phyloP scores from a whole-genome alignment of 352 stramenopile species.

The Phytophthora multivora region DNA sequence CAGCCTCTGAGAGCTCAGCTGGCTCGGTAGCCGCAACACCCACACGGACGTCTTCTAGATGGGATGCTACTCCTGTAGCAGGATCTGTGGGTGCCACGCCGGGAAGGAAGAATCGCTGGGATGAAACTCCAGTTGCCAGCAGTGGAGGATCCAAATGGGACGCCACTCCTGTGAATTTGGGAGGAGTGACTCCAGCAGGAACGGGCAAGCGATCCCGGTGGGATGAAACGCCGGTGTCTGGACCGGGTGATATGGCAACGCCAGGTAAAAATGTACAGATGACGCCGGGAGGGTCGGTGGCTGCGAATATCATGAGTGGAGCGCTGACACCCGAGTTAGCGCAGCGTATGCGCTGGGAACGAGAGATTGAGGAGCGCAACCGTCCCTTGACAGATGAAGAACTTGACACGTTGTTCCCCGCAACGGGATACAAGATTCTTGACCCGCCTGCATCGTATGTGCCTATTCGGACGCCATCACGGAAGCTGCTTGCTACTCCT shows the following conservation, averaged over 20 bases:
- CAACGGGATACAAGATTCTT: conserved; percentile 95
- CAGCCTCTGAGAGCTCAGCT: conserved; percentile 48
- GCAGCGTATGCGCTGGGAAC: conserved; percentile 94
- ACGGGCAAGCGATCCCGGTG: conserved; percentile 93
- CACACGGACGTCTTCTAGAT: conserved; percentile 64
- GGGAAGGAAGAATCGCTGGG: conserved; percentile 82
- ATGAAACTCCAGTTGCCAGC: conserved; percentile 75
- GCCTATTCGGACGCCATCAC: conserved; percentile 94
- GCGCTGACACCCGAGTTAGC: conserved; percentile 90
- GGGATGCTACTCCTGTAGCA: conserved; percentile 70
- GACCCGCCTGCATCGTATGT: conserved; percentile 95
- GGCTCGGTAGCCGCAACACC: conserved; percentile 48
- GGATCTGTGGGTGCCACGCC: conserved; percentile 42
- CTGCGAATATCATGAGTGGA: conserved; percentile 63
- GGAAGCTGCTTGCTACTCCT: conserved; percentile 95
- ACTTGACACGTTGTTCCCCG: conserved; percentile 97
- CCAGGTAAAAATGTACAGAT: conserved; percentile 62
- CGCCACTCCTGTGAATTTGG: conserved; percentile 85
- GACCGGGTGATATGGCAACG: conserved; percentile 48
- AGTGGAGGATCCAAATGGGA: conserved; percentile 89
- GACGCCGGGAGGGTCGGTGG: conserved; percentile 69
- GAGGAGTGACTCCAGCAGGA: conserved; percentile 56
- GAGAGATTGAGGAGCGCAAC: conserved; percentile 98
- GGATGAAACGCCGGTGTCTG: conserved; percentile 94
- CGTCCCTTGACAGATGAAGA: conserved; percentile 95